Base-by-base conservation (phyloP, 164 flowering plant genomes). In the Tetrastigma voinierianum region DNA sequence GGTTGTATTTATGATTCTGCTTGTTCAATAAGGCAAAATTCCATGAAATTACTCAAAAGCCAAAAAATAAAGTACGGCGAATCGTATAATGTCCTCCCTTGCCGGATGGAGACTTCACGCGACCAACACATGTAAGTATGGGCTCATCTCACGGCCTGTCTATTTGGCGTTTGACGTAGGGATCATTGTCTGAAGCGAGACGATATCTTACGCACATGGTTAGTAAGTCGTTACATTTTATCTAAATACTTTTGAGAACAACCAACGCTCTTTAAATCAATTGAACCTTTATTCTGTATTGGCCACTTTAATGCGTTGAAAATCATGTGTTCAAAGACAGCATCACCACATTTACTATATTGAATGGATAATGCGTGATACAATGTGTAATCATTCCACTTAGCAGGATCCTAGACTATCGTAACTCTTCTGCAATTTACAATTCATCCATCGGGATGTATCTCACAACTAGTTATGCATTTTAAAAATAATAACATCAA, bases 381-480 rank as follows among this genome's bases (percentile, higher is more conserved):
- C 97, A 77, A 94, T 70, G 80, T 94, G 96, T 90, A 82, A 94
- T 94, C 95, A 81, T 69, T 71, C 98, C 97, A 94, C 70, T 84
- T 86, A 45, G 98, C 98, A 66, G 98, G 96, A 89, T 94, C 97
- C 92, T 83, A 46, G 97, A 96, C 98, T 86, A 76, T 94, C 98
- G 87, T 80, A 77, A 94, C 87, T 79, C 69, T 86, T 78, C 97
- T 91, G 88, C 77, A 76, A 66, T 66, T 72, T 91, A 87, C 77
- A 76, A 66, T 66, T 72, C 45, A 62, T 59, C 60, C 51, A 72
- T 52, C 43, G 70, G 10, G 48, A 46, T 1, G 18, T 47, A 71
- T 65, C 24, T 7, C 48, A 48, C 10, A 57, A 44, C 46, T 16
- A 6, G 5, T 9, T 56, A 32, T 13, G 5, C 40, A 4, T 4